These are phyloP conservation scores for Solanum tarijense DNA, from an alignment of 257 asterid species.

Conservation along the genomic window DNA sequence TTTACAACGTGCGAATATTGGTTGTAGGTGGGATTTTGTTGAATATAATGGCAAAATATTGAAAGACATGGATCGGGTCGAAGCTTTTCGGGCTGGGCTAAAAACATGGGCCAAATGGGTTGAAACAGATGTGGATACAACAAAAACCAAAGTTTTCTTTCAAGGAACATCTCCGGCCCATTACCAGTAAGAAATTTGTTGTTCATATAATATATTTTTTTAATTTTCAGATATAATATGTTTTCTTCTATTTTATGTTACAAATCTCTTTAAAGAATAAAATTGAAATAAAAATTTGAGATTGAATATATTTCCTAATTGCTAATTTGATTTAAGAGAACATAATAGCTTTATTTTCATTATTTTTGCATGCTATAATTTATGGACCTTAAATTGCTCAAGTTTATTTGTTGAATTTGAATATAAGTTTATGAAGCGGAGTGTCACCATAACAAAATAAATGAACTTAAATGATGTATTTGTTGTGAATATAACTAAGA, in stretches of 20 bases:
- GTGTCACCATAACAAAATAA: too few relatives aligned
- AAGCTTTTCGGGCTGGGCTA: constrained; percentile 37
- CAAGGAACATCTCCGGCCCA: constrained; percentile 56
- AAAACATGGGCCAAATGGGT: constrained; percentile 59
- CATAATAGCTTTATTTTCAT: too few relatives aligned
- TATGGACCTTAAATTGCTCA: too few relatives aligned
- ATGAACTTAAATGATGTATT: too few relatives aligned
- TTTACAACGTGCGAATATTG: not conserved
- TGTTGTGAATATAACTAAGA: too few relatives aligned
- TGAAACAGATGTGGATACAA: constrained; percentile 18
- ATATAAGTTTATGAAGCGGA: too few relatives aligned
- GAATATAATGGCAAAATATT: constrained; percentile 18
- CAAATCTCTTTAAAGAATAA: not conserved
- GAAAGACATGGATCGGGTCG: constrained; percentile 66
- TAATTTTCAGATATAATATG: not conserved
- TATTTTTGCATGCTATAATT: too few relatives aligned
- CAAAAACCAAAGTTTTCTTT: constrained; percentile 46
- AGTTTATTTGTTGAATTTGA: too few relatives aligned
- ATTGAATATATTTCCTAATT: too few relatives aligned
- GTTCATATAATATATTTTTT: not conserved
- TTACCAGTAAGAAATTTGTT: constrained; percentile 44
- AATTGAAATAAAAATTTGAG: not conserved
- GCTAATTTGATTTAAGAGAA: not conserved
- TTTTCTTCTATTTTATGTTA: not conserved
- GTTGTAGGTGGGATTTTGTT: constrained; percentile 49